phyloP scores from a whole-genome alignment of 176 grass and related monocot species.

The Pontederia crassipes region DNA sequence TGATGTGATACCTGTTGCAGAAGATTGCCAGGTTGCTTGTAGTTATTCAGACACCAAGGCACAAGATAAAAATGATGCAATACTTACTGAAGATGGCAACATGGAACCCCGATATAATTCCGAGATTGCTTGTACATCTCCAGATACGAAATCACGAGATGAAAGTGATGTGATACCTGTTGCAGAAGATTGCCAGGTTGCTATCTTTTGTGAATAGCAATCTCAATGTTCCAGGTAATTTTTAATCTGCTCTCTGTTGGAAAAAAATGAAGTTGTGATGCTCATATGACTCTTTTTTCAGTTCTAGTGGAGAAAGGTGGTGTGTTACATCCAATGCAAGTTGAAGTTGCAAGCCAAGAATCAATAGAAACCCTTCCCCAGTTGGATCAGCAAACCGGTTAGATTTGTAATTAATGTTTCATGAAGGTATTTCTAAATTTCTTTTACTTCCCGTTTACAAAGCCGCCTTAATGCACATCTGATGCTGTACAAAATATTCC shows the following conservation, averaged over 20 bases:
- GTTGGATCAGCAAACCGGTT: too few species aligned
- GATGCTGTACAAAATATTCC: too few species aligned
- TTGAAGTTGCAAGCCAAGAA: too few species aligned
- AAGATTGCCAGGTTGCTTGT: not conserved
- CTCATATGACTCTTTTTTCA: too few species aligned
- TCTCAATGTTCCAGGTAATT: not conserved
- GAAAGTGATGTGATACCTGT: not conserved
- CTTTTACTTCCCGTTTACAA: too few species aligned
- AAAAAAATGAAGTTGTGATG: too few species aligned
- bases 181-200: not conserved
- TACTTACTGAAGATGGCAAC: not conserved
- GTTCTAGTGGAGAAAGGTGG: too few species aligned
- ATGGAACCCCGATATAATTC: not conserved
- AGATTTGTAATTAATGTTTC: too few species aligned
- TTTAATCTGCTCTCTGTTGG: not conserved
- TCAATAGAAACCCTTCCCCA: too few species aligned
- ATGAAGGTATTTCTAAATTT: too few species aligned
- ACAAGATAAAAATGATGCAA: constrained; percentile 1
- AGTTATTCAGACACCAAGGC: not conserved
- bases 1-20: not conserved
- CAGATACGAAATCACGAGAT: not conserved
- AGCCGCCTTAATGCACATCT: too few species aligned
- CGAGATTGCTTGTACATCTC: not conserved
- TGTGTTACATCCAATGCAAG: too few species aligned
- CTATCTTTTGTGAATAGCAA: not conserved